These are phyloP conservation scores for Sclerotinia nivalis DNA, from an alignment of 2,329 filamentous ascomycete genomes.

Conservation along the genomic window DNA sequence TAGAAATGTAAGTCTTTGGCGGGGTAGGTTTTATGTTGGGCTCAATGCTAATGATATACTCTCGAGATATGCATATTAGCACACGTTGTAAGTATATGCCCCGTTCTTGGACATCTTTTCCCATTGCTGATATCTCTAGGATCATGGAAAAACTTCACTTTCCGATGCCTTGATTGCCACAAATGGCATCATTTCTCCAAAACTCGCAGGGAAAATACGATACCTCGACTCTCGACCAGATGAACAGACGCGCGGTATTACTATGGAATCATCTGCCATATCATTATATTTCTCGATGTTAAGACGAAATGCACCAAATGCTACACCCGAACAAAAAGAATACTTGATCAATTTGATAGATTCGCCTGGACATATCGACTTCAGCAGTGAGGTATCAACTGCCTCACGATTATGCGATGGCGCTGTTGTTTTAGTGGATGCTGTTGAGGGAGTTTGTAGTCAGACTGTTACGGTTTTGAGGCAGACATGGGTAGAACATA, in stretches of 20 bases:
- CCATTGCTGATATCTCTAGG: slow-evolving; percentile 48
- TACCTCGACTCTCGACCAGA: slow-evolving; percentile 96
- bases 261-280: slow-evolving; percentile 99
- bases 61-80: slow-evolving; percentile 87
- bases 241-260: slow-evolving; percentile 93
- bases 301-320: slow-evolving; percentile 68
- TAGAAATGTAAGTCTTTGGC: slow-evolving; percentile 70
- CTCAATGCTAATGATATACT: slow-evolving; percentile 27
- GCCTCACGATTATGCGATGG: slow-evolving; percentile 93
- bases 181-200: slow-evolving; percentile 98
- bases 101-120: background rate
- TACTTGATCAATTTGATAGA: slow-evolving; percentile 98
- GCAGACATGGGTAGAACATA: slow-evolving; percentile 92
- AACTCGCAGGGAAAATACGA: slow-evolving; percentile 94
- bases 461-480: slow-evolving; percentile 96
- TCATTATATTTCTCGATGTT: slow-evolving; percentile 94
- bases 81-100: slow-evolving; percentile 66
- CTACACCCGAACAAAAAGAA: slow-evolving; percentile 72
- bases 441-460: slow-evolving; percentile 96
- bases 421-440: slow-evolving; percentile 90
- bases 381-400: slow-evolving; percentile 96
- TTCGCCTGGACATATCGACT: slow-evolving; percentile 97
- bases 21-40: slow-evolving; percentile 29
- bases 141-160: slow-evolving; percentile 97
- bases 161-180: slow-evolving; percentile 95